Evolutionary conservation across 148 eudicot genomes (phyloP), one percentile per base, ranked within the genome.

Genomic region (Diospyros kaki): DNA sequence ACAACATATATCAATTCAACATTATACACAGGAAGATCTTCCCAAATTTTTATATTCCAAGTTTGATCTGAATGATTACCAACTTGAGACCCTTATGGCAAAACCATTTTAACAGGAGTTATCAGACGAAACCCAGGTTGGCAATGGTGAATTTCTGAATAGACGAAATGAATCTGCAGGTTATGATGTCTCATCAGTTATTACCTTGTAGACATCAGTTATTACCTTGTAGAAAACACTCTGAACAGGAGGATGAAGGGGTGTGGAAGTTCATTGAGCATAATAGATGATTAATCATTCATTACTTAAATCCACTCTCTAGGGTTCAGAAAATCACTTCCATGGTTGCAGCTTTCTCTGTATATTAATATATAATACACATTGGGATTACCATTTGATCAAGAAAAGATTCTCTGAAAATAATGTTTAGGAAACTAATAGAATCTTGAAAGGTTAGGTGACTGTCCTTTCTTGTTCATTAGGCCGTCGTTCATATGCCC

Each of bases 111-210:
- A 69, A 61, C 65, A 82, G 84, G 80, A 87, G 78, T 71, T 86
- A 74, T 69, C 45, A 79, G 74, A 80, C 75, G 80, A 79, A 87
- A 82, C 88, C 87, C 89, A 89, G 82, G 89, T 80, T 82, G 87
- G 84, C 82, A 73, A 55, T 83, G 71, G 74, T 72, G 73, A 69
- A 59, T 77, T 81, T 84, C 78, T 84, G 85, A 82, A 85, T 65
- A 81, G 80, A 73, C 82, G 75, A 88, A 83, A 70, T 83, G 82
- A 79, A 81, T 77, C 80, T 54, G 68, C 41, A 52, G 69, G 71
- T 73, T 77, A 78, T 54, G 77, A 69, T 56, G n/a, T 77, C 72
- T 59, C 40, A 68, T 67, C 50, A 12, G 12, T 38, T 15, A 10
- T 40, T 69, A 13, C 44, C 38, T 50, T 17, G 3, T 40, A 53